Conservation (phyloP, 768 basidiomycete species). For the Heimioporus sp. region DNA sequence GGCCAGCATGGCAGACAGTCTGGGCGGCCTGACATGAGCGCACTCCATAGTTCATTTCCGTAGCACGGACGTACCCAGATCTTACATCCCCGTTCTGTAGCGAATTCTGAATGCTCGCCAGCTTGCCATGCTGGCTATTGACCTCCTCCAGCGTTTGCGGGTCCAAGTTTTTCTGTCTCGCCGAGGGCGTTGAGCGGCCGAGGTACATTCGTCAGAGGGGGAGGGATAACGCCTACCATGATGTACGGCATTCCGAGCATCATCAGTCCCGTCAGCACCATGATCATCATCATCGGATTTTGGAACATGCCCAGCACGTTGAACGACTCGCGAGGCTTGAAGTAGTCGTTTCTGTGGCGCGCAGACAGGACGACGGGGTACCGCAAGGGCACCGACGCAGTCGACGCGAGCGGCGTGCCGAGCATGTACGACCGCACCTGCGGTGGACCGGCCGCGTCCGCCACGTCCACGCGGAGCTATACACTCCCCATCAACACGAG, state of each 20-base stretch:
- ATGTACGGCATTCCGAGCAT: constrained; percentile 74
- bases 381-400: constrained; percentile 50
- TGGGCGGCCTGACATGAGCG: constrained; percentile 18
- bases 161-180: constrained; percentile 68
- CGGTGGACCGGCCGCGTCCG: constrained; percentile 38
- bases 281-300: constrained; percentile 83
- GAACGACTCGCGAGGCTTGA: constrained; percentile 69
- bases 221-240: constrained; percentile 47
- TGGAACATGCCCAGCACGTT: constrained; percentile 73
- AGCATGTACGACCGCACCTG: constrained; percentile 63
- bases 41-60: neutral
- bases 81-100: constrained; percentile 58
- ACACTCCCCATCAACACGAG: neutral
- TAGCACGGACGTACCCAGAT: constrained; percentile 44
- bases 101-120: constrained; percentile 53
- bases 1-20: constrained; percentile 45
- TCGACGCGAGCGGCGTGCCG: constrained; percentile 67
- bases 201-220: neutral
- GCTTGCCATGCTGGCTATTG: constrained; percentile 56
- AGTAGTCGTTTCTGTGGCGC: constrained; percentile 59
- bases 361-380: constrained; percentile 61
- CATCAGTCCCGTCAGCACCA: constrained; percentile 64
- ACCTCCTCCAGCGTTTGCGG: constrained; percentile 66
- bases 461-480: constrained; percentile 72
- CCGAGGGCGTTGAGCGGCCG: constrained; percentile 13